Evolutionary conservation across 495 filamentous ascomycete species (phyloP), one percentile per base, ranked within the genome.

Genomic region (Penicillium argentinense): DNA sequence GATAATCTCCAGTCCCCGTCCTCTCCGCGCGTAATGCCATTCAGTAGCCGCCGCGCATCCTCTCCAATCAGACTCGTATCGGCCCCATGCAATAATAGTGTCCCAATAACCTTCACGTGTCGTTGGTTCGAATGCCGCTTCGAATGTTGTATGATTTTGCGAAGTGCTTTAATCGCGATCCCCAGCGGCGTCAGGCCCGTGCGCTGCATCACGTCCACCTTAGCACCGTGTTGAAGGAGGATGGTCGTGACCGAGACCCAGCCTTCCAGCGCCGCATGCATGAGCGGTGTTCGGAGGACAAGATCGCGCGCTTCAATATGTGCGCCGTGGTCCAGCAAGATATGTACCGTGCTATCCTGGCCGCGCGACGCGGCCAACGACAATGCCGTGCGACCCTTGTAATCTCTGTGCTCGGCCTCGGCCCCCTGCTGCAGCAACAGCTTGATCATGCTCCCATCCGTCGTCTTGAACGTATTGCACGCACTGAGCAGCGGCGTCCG

Each of bases 321-420:
- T 7, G 33, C 33, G 11, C 33, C 33, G 6, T 36, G 33, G 8
- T 12, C 16, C 9, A 36, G 33, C n/a, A 36, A 21, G 6, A 36
- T 36, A 1, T 12, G 33, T 8, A 36, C 33, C 9, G 33, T 36
- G 16, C 18, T 36, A 12, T 36, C 33, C 21, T 36, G 33, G 11
- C 33, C 33, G 4, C 33, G 18, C 21, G 33, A 36, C 2, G 33
- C 33, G 16, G 33, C 33, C 17, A 36, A 21, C 16, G 33, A 16
- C 17, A 36, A 36, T 2, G 33, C 33, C n/a, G 33, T 36, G 7
- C 33, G 18, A 18, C 33, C 33, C 8, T 36, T 36, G 17, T 36
- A 18, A 18, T 36, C 33, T 36, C 33, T 36, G 33, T 36, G 33
- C 12, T 36, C 33, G 33, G 21, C 33, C 33, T 36, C 33, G 33